Percentiles rank a stretch among this genome's conserved stretches.
These are phyloP conservation scores for Spizellomyces sp. DNA, from an alignment of 192 early-diverging fungal genomes.

Conservation along the genomic window DNA sequence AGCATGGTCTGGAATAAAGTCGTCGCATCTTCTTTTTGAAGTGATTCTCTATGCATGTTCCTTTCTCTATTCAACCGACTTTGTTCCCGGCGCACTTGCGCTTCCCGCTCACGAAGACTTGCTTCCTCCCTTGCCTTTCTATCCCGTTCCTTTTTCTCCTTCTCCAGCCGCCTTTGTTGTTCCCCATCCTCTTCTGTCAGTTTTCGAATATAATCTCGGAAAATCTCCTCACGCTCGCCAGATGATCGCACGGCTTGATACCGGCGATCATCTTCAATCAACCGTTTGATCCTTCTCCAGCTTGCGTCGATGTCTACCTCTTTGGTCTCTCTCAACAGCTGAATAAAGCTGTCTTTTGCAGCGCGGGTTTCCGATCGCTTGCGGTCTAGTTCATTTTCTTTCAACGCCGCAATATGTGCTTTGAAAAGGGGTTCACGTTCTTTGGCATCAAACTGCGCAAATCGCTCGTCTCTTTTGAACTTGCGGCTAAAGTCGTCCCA, in stretches of 20 bases:
- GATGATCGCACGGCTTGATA: conserved; percentile 67
- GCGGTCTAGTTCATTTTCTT: conserved; percentile 12
- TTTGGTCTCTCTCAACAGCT: conserved; percentile 58
- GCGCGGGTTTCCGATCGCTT: conserved; percentile 42
- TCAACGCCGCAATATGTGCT: conserved; percentile 59
- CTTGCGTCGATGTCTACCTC: conserved; percentile 59
- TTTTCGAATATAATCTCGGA: conserved; percentile 63
- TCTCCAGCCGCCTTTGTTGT: conserved; percentile 1
- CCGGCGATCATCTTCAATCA: conserved; percentile 67
- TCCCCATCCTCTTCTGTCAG: conserved; percentile 38
- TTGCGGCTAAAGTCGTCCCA: conserved; percentile 79
- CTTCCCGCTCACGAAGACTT: conserved; percentile 59
- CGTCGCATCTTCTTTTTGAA: conserved; percentile 45
- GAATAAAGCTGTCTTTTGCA: conserved; percentile 58
- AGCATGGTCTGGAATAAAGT: conserved; percentile 48
- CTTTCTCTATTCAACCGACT: conserved; percentile 41
- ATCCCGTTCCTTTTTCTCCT: conserved; percentile 37
- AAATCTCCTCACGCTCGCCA: conserved; percentile 68
- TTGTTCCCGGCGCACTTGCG: conserved; percentile 50
- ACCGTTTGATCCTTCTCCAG: conserved; percentile 62
- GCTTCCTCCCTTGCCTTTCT: conserved; percentile 54
- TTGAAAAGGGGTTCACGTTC: conserved; percentile 67
- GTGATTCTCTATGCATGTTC: conserved; percentile 26
- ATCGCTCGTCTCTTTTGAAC: conserved; percentile 66
- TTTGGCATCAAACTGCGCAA: conserved; percentile 59